phyloP scores from a whole-genome alignment of 805 yeast species.

The Maudiozyma turicensis region DNA sequence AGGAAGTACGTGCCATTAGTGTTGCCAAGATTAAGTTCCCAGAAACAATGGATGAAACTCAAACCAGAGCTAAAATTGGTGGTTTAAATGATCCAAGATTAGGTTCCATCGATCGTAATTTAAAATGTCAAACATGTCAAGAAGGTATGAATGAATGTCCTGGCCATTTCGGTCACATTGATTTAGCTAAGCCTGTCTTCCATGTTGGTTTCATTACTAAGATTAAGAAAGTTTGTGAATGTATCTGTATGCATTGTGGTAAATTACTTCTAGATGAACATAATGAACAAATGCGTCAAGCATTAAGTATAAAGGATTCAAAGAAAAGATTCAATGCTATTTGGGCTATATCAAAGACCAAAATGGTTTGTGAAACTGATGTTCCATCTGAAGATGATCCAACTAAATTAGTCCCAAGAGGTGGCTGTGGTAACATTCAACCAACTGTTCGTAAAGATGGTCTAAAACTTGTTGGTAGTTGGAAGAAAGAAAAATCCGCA shows the following conservation, averaged over 20 bases:
- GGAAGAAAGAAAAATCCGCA: slow-evolving; percentile 75
- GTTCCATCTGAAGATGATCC: slow-evolving; percentile 53
- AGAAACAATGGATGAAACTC: slow-evolving; percentile 98
- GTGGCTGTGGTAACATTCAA: slow-evolving; percentile 97
- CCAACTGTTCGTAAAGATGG: slow-evolving; percentile 96
- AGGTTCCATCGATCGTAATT: slow-evolving; percentile 94
- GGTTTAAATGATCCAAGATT: slow-evolving; percentile 95
- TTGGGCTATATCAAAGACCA: slow-evolving; percentile 85
- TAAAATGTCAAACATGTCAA: slow-evolving; percentile 98
- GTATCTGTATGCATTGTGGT: slow-evolving; percentile 98
- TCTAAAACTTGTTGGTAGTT: slow-evolving; percentile 91
- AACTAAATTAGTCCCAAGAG: slow-evolving; percentile 53
- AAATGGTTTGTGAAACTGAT: slow-evolving; percentile 93
- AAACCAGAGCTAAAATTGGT: slow-evolving; percentile 89
- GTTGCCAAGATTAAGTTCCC: slow-evolving; percentile 98
- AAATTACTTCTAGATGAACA: slow-evolving; percentile 79
- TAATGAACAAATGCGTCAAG: slow-evolving; percentile 64
- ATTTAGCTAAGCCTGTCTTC: slow-evolving; percentile 95
- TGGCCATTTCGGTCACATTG: slow-evolving; percentile 98
- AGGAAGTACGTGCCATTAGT: slow-evolving; percentile 92
- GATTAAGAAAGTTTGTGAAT: slow-evolving; percentile 90
- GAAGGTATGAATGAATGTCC: slow-evolving; percentile 99
- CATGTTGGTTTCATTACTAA: slow-evolving; percentile 92
- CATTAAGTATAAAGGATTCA: slow-evolving; percentile 82
- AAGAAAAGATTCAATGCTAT: slow-evolving; percentile 95